Conservation (phyloP, 1,284 basidiomycete genomes). For the Malassezia yamatoensis region DNA sequence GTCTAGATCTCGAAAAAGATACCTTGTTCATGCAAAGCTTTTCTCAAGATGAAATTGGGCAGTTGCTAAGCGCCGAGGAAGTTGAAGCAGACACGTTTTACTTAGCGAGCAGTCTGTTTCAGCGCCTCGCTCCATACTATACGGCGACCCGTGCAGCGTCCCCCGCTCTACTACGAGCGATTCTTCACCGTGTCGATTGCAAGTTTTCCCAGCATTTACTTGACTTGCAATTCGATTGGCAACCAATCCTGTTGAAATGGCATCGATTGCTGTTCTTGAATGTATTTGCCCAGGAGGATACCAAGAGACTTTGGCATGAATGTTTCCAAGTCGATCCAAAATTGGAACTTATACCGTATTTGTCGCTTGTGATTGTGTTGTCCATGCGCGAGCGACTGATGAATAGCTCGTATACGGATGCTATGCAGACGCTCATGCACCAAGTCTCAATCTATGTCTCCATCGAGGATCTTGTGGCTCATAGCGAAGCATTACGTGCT, state of each 20-base stretch:
- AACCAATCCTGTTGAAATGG: slow-evolving; percentile 14
- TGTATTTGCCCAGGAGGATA: slow-evolving; percentile 25
- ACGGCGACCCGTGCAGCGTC: slow-evolving; percentile 2
- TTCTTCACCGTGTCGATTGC: slow-evolving; percentile 11
- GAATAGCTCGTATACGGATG: slow-evolving; percentile 25
- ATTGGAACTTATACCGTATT: slow-evolving; percentile 30
- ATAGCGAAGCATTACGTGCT: neutral
- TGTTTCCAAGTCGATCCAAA: slow-evolving; percentile 26
- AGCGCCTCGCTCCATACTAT: slow-evolving; percentile 1
- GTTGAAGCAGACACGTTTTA: slow-evolving; percentile 14
- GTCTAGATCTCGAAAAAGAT: neutral
- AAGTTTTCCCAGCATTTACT: slow-evolving; percentile 3
- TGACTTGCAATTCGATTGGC: slow-evolving; percentile 7
- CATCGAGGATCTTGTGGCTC: neutral
- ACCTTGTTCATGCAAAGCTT: neutral
- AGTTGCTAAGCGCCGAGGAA: neutral
- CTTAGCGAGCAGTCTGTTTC: slow-evolving; percentile 3
- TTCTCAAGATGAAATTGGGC: neutral
- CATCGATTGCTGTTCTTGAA: slow-evolving; percentile 15
- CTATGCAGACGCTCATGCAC: slow-evolving; percentile 31
- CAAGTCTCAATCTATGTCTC: slow-evolving; percentile 2
- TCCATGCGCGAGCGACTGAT: slow-evolving; percentile 36
- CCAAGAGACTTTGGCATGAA: slow-evolving; percentile 40
- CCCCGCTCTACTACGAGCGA: slow-evolving; percentile 10
- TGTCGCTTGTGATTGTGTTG: slow-evolving; percentile 42